Evolutionary conservation across 257 asterid species (phyloP), one percentile per base, ranked within the genome.

Genomic region (Solanum medicagineum): DNA sequence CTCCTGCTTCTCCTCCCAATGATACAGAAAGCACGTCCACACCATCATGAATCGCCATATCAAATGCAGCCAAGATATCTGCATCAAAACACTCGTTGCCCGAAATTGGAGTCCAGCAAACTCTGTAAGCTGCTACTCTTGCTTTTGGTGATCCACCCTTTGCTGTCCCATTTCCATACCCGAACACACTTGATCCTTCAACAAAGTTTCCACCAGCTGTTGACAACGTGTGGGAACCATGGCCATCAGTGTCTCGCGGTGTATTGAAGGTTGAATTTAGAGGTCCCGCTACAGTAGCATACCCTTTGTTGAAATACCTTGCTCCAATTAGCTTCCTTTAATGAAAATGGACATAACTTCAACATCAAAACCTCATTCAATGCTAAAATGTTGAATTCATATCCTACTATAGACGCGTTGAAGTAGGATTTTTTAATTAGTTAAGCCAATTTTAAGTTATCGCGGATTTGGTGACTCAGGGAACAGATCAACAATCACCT

Each of bases 141-240:
- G 99, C 98, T 87, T 84, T 91, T 3, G 99, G 99, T 0, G 99
- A 96, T 42, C 99, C 99, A 2, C 99, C 99, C 86, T 94, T 94
- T 16, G 98, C 99, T 40, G 98, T 94, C 32, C 99, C 99, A 2
- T 93, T 93, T 77, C 98, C 99, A 8, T 86, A 90, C 47, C 98
- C 98, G 7, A 94, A 92, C 47, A 96, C 93, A 84, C 79, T 94
- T 42, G 98, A 94, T 45, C 90, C 91, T 1, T 89, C 55, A 17
- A 94, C 98, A 26, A 93, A 93, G 86, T 85, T 93, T 0, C 99
- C 98, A 4, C 97, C 99, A 0, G 99, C 99, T 11, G 99, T 96
- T 20, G 99, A 96, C 26, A 96, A 81, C 51, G 98, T 96, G 89
- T 94, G 99, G 20, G 99, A 89, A n/a, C 99, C 99, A 19, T 96